Conservation (phyloP, 305 asterid species). For the Fraxinus xanthoxyloides region DNA sequence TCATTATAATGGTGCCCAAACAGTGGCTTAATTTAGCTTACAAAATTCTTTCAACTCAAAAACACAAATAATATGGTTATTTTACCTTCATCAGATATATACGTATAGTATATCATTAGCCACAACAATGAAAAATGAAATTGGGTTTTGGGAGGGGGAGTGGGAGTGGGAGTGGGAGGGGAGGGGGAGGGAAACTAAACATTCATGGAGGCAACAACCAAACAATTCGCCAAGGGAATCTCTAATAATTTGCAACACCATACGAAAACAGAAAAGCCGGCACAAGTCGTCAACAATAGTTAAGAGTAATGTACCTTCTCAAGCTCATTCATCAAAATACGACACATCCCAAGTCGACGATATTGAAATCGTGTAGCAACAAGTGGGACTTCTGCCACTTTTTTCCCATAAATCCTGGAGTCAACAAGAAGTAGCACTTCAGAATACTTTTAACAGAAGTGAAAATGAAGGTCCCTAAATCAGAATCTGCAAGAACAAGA, state of each 20-base stretch:
- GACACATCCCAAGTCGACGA: constrained; percentile 95
- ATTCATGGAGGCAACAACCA: not conserved
- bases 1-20: not conserved
- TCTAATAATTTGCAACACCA: constrained; percentile 1
- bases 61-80: not conserved
- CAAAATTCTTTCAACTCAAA: not conserved
- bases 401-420: constrained; percentile 72
- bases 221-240: not conserved
- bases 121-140: not conserved
- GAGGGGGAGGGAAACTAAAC: not conserved
- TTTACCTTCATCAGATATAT: not conserved
- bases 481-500: constrained; percentile 19
- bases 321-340: constrained; percentile 77
- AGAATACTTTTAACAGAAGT: constrained; percentile 9
- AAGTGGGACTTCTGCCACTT: constrained; percentile 90
- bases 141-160: not conserved
- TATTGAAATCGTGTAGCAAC: constrained; percentile 77
- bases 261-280: not conserved
- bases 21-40: not conserved
- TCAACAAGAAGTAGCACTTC: constrained; percentile 12
- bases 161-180: not conserved
- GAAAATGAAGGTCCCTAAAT: constrained; percentile 5
- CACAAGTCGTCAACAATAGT: not conserved
- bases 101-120: not conserved
- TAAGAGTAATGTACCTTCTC: constrained; percentile 60